Conservation (phyloP, 768 basidiomycete genomes). For the Tricholoma terreum region DNA sequence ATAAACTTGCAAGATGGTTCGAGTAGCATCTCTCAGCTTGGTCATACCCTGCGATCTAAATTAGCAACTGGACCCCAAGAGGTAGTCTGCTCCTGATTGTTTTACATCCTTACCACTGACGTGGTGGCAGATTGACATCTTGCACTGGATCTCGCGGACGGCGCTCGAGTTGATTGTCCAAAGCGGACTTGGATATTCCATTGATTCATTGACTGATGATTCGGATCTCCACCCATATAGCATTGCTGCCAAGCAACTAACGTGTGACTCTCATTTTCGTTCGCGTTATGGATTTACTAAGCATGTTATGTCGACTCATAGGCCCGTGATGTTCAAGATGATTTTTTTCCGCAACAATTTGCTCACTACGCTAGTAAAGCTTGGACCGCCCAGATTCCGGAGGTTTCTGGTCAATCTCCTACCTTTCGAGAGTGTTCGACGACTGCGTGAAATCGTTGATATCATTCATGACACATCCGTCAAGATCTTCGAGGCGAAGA, state of each 20-base stretch:
- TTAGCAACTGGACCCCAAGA: conserved; percentile 11
- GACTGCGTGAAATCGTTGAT: conserved; percentile 30
- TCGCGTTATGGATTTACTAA: background rate
- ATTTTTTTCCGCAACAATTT: conserved; percentile 17
- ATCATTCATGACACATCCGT: conserved; percentile 29
- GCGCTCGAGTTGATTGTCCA: conserved; percentile 30
- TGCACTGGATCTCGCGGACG: conserved; percentile 27
- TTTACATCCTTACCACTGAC: background rate
- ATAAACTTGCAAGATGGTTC: background rate
- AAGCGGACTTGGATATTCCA: conserved; percentile 29
- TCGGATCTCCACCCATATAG: conserved; percentile 25
- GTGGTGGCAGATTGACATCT: conserved; percentile 21
- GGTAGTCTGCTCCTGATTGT: background rate
- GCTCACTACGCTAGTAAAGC: conserved; percentile 24
- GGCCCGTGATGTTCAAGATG: conserved; percentile 3
- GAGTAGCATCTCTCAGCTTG: background rate
- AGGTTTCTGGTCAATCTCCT: conserved; percentile 27
- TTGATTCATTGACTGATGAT: conserved; percentile 26
- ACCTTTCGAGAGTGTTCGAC: conserved; percentile 25
- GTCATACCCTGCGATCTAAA: conserved; percentile 7
- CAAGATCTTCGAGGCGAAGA: conserved; percentile 33
- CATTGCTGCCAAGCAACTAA: conserved; percentile 23
- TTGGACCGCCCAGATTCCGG: conserved; percentile 32
- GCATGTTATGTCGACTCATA: background rate
- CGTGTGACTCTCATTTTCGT: conserved; percentile 12